These are phyloP conservation scores for Anastatica hierochuntica DNA, from an alignment of 345 rosid species.

Conservation along the genomic window DNA sequence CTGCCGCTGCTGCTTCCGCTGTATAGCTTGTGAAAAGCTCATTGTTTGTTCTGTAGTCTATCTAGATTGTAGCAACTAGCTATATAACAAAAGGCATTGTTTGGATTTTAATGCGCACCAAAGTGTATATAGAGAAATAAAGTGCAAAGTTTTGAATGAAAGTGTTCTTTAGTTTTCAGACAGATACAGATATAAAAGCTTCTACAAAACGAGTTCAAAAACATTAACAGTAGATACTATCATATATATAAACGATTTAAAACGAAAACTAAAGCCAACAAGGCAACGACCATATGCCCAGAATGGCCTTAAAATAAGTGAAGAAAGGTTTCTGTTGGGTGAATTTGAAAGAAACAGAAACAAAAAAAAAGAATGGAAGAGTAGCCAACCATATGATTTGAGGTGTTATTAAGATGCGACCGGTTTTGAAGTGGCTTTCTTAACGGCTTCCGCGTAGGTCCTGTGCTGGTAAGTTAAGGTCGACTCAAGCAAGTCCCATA, in stretches of 20 bases:
- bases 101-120: too few species aligned
- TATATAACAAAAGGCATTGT: too few species aligned
- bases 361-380: constrained; percentile 17
- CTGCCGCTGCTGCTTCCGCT: constrained; percentile 51
- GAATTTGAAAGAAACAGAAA: neutral
- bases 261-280: too few species aligned
- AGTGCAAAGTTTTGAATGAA: neutral
- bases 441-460: constrained; percentile 89
- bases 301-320: constrained; percentile 5
- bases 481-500: constrained; percentile 93
- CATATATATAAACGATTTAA: too few species aligned
- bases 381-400: constrained; percentile 7
- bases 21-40: too few species aligned
- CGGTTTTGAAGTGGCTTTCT: constrained; percentile 62
- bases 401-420: constrained; percentile 35
- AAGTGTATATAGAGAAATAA: too few species aligned
- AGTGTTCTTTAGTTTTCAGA: neutral
- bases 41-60: constrained; percentile 12
- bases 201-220: neutral
- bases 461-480: constrained; percentile 94
- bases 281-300: constrained; percentile 10
- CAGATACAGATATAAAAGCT: neutral
- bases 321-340: constrained; percentile 7
- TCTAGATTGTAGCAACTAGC: constrained; percentile 3
- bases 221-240: neutral